Evolutionary conservation across 2,329 filamentous ascomycete species (phyloP).

Genomic region (Leptodontidium sp.): DNA sequence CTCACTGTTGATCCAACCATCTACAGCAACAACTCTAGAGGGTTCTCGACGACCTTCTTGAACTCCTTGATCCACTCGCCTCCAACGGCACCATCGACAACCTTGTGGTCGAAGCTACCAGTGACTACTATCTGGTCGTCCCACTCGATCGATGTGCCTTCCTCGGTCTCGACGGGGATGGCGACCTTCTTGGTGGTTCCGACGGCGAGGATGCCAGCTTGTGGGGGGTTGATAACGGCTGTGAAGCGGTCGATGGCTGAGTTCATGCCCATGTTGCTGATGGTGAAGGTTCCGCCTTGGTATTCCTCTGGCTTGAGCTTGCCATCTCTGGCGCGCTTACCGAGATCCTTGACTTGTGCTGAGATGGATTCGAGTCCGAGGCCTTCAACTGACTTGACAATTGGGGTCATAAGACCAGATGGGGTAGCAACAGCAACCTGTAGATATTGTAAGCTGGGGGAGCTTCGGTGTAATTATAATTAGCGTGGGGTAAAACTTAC

Average conservation of each 20-base stretch:
- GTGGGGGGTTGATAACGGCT: constrained; percentile 98
- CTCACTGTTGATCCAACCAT: constrained; percentile 4
- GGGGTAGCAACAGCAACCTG: constrained; percentile 71
- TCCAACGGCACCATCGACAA: constrained; percentile 94
- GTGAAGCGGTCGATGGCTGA: constrained; percentile 94
- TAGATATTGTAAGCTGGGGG: background rate
- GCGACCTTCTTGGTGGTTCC: constrained; percentile 97
- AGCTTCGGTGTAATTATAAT: background rate
- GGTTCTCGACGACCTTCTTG: constrained; percentile 98
- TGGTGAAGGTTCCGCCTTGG: constrained; percentile 98
- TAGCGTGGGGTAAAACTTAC: constrained; percentile 65
- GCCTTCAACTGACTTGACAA: constrained; percentile 87
- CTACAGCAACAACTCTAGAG: constrained; percentile 88
- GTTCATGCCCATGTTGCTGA: constrained; percentile 99
- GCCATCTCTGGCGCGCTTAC: constrained; percentile 93
- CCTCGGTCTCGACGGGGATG: constrained; percentile 83
- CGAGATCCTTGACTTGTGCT: constrained; percentile 90
- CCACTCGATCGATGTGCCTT: constrained; percentile 82
- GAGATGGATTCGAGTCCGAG: constrained; percentile 92
- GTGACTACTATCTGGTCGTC: constrained; percentile 98
- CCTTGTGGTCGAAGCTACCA: constrained; percentile 98
- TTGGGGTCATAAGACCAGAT: constrained; percentile 93
- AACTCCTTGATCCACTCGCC: constrained; percentile 96
- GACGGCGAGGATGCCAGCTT: constrained; percentile 93
- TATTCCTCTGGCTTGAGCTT: constrained; percentile 99